phyloP scores from a whole-genome alignment of 2,329 filamentous ascomycete species.

The Phyllosticta paracitricarpa region DNA sequence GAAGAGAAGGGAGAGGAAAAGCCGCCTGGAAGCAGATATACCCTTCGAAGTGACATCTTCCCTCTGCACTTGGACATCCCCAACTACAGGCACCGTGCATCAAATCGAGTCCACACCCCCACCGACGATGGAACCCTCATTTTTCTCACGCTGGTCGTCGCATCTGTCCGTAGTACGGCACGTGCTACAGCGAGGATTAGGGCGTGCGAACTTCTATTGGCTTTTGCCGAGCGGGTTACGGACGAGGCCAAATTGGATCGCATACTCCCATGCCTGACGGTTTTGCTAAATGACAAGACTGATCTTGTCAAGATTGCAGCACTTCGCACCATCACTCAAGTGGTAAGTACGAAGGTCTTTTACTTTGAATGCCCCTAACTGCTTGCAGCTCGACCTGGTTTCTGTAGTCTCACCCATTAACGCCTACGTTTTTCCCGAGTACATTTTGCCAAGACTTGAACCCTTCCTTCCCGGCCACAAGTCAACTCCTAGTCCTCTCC shows the following conservation, averaged over 20 bases:
- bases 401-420: slow-evolving; percentile 72
- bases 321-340: slow-evolving; percentile 76
- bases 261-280: slow-evolving; percentile 81
- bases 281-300: slow-evolving; percentile 68
- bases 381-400: slow-evolving; percentile 57
- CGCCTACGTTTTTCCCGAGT: slow-evolving; percentile 57
- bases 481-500: slow-evolving; percentile 52
- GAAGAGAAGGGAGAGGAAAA: slow-evolving; percentile 36
- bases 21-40: slow-evolving; percentile 21
- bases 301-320: slow-evolving; percentile 80
- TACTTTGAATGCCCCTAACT: neutral
- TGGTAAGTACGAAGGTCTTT: slow-evolving; percentile 33
- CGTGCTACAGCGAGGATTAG: slow-evolving; percentile 78
- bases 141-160: slow-evolving; percentile 79
- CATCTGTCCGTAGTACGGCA: slow-evolving; percentile 80
- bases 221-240: slow-evolving; percentile 81
- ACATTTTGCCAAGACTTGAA: slow-evolving; percentile 51
- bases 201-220: slow-evolving; percentile 82
- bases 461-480: slow-evolving; percentile 41
- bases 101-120: slow-evolving; percentile 49
- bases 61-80: slow-evolving; percentile 80
- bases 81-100: slow-evolving; percentile 65
- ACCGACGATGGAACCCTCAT: slow-evolving; percentile 85
- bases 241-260: slow-evolving; percentile 95
- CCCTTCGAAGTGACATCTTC: slow-evolving; percentile 51